Base-by-base conservation (phyloP, 2,329 filamentous ascomycete genomes). In the Drechslerella dactyloides region DNA sequence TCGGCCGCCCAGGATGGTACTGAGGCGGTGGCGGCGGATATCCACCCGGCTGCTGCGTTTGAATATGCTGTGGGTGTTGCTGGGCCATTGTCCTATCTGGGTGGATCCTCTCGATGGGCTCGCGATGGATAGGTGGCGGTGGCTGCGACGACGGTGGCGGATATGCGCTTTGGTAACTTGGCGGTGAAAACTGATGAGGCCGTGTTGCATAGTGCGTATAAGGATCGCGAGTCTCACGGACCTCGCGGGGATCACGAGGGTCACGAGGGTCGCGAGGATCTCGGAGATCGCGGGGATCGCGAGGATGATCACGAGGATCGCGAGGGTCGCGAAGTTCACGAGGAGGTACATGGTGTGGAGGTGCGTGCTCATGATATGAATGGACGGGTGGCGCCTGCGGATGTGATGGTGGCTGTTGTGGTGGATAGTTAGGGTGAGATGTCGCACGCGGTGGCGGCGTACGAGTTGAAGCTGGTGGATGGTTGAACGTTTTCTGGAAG, bases 51-150 rank as follows among this genome's bases (percentile, higher is more conserved):
- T 64, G 59, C 15, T 70, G 66, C 24, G 59, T 64, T 30, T 70
- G 66, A 40, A 70, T 70, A 56, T 70, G 65, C 52, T 69, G 66
- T 10, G 65, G 52, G 24, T 70, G 62, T 27, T 66, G 66, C n/a
- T 54, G 66, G 40, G 61, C 42, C 66, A 64, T 70, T 4, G 59
- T 70, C 27, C 66, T 64, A 52, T 70, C 66, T 6, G 66, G 66
- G 21, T 70, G 66, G 21, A 70, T 64, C 44, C 66, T 54, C 30
- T 70, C 66, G 21, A 70, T 70, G 35, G 65, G 53, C 19, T 70
- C 66, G 21, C 66, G 66, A 24, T 70, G 66, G 40, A 69, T 54
- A 10, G 65, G 65, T 17, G 64, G 56, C 19, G 66, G 66, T 42
- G 52, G 44, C 17, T 64, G 59, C 7, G 66, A 70, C n/a, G 59